Base-by-base conservation (phyloP, 176 grass and related monocot genomes). In the Poa annua region DNA sequence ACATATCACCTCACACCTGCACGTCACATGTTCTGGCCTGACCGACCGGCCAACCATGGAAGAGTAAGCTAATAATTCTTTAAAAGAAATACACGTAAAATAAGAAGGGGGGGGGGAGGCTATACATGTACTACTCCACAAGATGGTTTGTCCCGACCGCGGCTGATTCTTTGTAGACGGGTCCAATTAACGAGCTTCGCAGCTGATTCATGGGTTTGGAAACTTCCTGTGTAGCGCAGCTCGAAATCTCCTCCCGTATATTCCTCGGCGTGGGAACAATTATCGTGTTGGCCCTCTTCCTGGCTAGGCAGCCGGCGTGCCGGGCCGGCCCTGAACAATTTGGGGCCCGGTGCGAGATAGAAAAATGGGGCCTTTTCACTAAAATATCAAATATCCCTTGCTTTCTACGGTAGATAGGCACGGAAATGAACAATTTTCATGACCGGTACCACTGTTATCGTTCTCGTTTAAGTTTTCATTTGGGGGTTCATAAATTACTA, bases 281-380 rank as follows among this genome's bases (percentile, higher is more conserved):
- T 11, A 45, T 14, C 13, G n/a, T 45, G 67, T 71, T 45, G 67
- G n/a, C 38, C n/a, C 67, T 71, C 11, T 45, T 71, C 67, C 67
- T 70, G n/a, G 38, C 22, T 61, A 61, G 26, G 57, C 56, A 60
- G 56, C 56, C 56, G 55, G n/a, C 47, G n/a, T n/a, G n/a, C n/a
- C n/a, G n/a, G n/a, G n/a, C n/a, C n/a, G n/a, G n/a, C n/a, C n/a
- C n/a, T n/a, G n/a, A n/a, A n/a, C n/a, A n/a, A n/a, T n/a, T n/a
- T n/a, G n/a, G n/a, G n/a, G n/a, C n/a, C n/a, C n/a, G n/a, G n/a
- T n/a, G n/a, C n/a, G n/a, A n/a, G n/a, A n/a, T n/a, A n/a, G n/a
- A n/a, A n/a, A n/a, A n/a, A n/a, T n/a, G n/a, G n/a, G n/a, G n/a
- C n/a, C n/a, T n/a, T n/a, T n/a, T n/a, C n/a, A n/a, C n/a, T n/a